Conservation (phyloP, 148 eudicot genomes). For the Rheum nobile region DNA sequence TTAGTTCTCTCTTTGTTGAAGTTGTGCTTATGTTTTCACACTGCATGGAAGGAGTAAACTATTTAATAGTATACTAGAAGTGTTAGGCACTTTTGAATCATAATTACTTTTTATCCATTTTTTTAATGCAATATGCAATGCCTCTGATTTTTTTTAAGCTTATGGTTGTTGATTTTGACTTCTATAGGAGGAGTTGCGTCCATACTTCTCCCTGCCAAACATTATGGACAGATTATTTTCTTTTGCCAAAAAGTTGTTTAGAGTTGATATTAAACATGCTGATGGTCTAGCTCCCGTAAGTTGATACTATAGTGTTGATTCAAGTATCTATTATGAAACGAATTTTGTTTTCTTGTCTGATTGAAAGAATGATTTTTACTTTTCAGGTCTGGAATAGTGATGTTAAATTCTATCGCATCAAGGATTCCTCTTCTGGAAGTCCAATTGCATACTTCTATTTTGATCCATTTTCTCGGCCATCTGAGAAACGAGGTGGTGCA, state of each 20-base stretch:
- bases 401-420: conserved; percentile 68
- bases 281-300: conserved; percentile 98
- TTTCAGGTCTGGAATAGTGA: conserved; percentile 82
- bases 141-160: background rate
- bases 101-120: background rate
- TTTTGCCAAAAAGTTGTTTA: conserved; percentile 75
- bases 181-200: conserved; percentile 84
- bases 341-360: background rate
- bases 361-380: background rate
- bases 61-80: background rate
- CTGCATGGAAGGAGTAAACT: background rate
- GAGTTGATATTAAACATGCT: conserved; percentile 54
- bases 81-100: background rate
- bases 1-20: conserved; percentile 13
- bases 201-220: conserved; percentile 94
- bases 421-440: conserved; percentile 72
- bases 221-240: conserved; percentile 96
- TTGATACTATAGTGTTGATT: conserved; percentile 2
- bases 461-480: conserved; percentile 97
- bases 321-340: too few relatives aligned
- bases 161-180: conserved; percentile 2
- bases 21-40: background rate
- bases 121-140: background rate
- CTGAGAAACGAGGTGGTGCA: conserved; percentile 96
- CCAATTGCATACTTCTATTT: conserved; percentile 85